Base-by-base conservation (phyloP, 345 rosid species). In the Raphanus sativus region DNA sequence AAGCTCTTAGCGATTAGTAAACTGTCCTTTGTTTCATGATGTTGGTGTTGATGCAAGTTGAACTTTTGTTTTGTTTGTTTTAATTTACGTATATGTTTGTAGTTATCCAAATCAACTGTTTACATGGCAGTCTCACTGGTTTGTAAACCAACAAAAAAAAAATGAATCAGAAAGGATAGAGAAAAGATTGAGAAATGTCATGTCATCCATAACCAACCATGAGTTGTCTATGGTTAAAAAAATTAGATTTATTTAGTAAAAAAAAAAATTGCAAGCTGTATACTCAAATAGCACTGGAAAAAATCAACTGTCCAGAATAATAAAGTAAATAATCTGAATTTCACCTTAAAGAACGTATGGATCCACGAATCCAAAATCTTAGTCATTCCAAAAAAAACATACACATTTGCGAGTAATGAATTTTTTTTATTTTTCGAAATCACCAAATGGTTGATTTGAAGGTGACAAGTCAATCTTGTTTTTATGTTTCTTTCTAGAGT, bases 1-100 rank as follows among this genome's bases (percentile, higher is more conserved):
- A 88, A 77, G 95, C 97, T 56, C 77, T n/a, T 92, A 58, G 90
- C 85, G 17, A 86, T 92, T 52, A 94, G 86, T 66, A 90, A 86
- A 78, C 68, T 94, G 67, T 88, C 89, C 28, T 77, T n/a, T 84
- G 74, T 94, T 89, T 79, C 83, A 85, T 59, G 71, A 50, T 67
- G 66, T 76, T 62, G 82, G 77, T 65, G 87, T 80, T 66, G 81
- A 82, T 73, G 92, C 88, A 48, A 78, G 84, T 81, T 77, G 12
- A 62, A 52, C 65, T 17, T 79, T 80, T 50, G 42, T 76, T 62
- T 69, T 40, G 50, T 76, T 29, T 30, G 36, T 32, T 48, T 61
- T 50, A 2, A 0, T 29, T 32, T 50, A 3, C 59, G 48, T 71
- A 70, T 55, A 55, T 67, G 56, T 64, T 16, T 70, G 5, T 8